Base-by-base conservation (phyloP, 1,284 basidiomycete genomes). In the Apiotrichum akiyoshidainum region DNA sequence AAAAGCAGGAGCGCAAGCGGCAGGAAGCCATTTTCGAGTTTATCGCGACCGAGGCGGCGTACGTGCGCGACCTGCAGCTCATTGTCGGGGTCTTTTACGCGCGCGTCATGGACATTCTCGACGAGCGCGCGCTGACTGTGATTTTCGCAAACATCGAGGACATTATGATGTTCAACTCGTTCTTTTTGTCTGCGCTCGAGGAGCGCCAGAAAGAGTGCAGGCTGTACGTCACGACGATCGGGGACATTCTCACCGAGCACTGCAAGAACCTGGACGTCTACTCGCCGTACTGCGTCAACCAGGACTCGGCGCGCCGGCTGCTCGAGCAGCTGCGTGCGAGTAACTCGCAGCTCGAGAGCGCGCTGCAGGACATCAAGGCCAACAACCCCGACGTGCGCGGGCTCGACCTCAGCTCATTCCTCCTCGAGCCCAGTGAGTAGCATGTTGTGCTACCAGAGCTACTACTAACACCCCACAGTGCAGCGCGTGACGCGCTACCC, bases 71-170 rank as follows among this genome's bases (percentile, higher is more conserved):
- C 74, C 74, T 96, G 46, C 93, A 96, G 72, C 82, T 94, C 21
- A 87, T 93, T 59, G 90, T 96, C 16, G 88, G 42, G 17, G 80
- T 89, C 16, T 98, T 95, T 78, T 96, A 93, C 78, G 86, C 86
- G 1, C 85, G 84, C 60, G 80, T 96, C 76, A 78, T 94, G 49
- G 78, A 83, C 0, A 70, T 89, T 22, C 79, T 97, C n/a, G 87
- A 89, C 16, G 81, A 82, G 55, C 90, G 90, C 71, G 89, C 89
- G 4, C 82, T 87, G 17, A 86, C 84, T 0, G 89, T 89, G 48
- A 87, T 98, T 35, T 98, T 98, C 71, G 90, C 89, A 16, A 97
- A 97, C 68, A 83, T 97, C 33, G 93, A 97, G 70, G 92, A 94
- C 53, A 87, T 95, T 55, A 80, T 95, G 10, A 78, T 95, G 31